Conservation (phyloP, 108 stramenopile species). For the Fistulifera solaris region DNA sequence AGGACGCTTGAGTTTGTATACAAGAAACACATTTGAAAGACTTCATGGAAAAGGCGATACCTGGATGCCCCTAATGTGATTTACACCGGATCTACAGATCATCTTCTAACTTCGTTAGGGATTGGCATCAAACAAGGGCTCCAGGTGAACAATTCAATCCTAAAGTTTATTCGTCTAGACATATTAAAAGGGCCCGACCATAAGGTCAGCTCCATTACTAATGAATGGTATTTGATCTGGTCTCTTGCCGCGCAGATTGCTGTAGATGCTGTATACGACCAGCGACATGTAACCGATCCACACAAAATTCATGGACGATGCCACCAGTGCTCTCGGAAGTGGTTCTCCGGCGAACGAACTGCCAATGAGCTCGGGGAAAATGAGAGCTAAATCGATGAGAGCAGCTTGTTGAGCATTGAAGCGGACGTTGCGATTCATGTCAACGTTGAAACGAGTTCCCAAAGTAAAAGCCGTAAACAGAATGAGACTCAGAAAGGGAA, state of each 20-base stretch:
- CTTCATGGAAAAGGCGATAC: too few relatives aligned
- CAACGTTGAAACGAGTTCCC: conserved; percentile 39
- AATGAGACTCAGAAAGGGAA: conserved; percentile 50
- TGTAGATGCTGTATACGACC: conserved; percentile 42
- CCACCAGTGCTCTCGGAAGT: conserved; percentile 29
- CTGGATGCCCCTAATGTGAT: too few relatives aligned
- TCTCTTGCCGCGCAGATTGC: conserved; percentile 55
- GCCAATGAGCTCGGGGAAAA: conserved; percentile 61
- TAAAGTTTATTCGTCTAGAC: not conserved
- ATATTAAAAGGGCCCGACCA: conserved; percentile 53
- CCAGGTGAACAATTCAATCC: too few relatives aligned
- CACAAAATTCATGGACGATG: conserved; percentile 59
- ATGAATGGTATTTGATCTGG: conserved; percentile 70
- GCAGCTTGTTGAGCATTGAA: conserved; percentile 83
- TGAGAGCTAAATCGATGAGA: conserved; percentile 54
- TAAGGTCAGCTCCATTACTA: conserved; percentile 35
- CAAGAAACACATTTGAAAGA: conserved; percentile 15
- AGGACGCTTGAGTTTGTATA: not conserved
- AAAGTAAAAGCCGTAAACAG: conserved; percentile 60
- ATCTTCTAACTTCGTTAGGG: too few relatives aligned
- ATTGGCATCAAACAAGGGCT: too few relatives aligned
- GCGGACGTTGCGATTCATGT: conserved; percentile 49
- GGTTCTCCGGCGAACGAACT: conserved; percentile 28
- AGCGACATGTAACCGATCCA: conserved; percentile 48
- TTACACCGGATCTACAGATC: too few relatives aligned